phyloP scores from a whole-genome alignment of 768 basidiomycete species.

The Amanita exitialis region DNA sequence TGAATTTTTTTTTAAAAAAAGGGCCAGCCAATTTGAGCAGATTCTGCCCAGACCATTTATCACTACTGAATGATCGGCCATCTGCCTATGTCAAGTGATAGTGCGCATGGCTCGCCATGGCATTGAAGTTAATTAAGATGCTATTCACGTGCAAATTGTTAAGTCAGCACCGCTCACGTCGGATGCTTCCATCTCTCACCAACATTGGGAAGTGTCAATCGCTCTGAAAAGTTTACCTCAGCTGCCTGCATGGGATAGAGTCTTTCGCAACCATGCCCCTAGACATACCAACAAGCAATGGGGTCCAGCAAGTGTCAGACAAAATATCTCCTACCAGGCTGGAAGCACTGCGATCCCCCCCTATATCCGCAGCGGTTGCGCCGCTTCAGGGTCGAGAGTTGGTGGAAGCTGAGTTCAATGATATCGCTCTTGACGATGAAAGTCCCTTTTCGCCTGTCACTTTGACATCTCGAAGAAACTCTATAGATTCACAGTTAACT shows the following conservation, averaged over 20 bases:
- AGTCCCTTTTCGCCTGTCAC: constrained; percentile 25
- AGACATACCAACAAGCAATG: neutral
- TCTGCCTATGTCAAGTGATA: too few relatives aligned
- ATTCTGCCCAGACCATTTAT: too few relatives aligned
- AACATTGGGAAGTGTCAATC: neutral
- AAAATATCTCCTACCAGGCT: constrained; percentile 14
- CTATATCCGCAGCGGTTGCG: constrained; percentile 22
- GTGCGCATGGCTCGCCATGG: too few relatives aligned
- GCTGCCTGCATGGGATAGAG: neutral
- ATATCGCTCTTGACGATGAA: constrained; percentile 47
- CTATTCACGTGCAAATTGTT: neutral
- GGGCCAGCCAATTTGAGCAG: too few relatives aligned
- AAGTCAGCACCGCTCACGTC: neutral
- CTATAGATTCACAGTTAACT: neutral
- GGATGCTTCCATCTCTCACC: neutral
- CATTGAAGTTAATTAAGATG: too few relatives aligned
- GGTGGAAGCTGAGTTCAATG: constrained; percentile 54
- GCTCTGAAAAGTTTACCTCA: neutral
- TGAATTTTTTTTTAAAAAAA: too few relatives aligned
- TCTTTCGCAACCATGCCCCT: neutral
- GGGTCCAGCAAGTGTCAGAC: neutral
- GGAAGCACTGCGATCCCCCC: constrained; percentile 39
- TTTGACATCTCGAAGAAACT: constrained; percentile 16
- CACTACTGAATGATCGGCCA: too few relatives aligned
- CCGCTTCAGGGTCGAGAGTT: constrained; percentile 21